Base-by-base conservation (phyloP, 768 basidiomycete genomes). In the Pulveroboletus sp. region DNA sequence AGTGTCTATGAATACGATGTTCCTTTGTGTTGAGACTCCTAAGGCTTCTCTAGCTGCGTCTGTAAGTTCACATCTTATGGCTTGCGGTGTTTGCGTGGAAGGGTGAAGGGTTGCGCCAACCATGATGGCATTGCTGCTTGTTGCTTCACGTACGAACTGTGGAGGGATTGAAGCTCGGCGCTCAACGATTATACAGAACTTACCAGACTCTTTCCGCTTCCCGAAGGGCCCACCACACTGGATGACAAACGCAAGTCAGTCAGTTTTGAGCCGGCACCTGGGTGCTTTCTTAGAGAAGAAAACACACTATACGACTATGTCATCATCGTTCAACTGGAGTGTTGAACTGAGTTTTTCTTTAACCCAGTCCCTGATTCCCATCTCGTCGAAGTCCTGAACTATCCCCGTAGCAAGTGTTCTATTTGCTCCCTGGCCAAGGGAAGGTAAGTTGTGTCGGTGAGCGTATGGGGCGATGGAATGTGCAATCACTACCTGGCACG, bases 1-100 rank as follows among this genome's bases (percentile, higher is more conserved):
- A 0, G 46, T 64, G 47, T 64, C 57, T 1, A 63, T 55, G 16
- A 63, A 55, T 16, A 63, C 62, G 9, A 62, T 56, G 27, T 38
- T 13, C 2, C 32, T 51, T 22, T 44, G 36, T 4, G 0, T 6
- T 10, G 17, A 9, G 2, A 8, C 20, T 0, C 23, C 3, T 17
- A 59, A 34, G n/a, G 11, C 12, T 3, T 0, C 1, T 29, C 20
- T 48, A 4, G 38, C 59, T 5, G 5, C 20, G 0, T 37, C 43
- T 0, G 34, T 30, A 20, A 60, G 51, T 7, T 42, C 29, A 36
- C 47, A 55, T 51, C 43, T 53, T 22, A 61, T 31, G 19, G 61
- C 61, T n/a, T 30, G 40, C 14, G 52, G 45, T 2, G 38, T 19
- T 1, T 1, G 3, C 1, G 52, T 55, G 37, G 17, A 10, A 16